A percentile compares a stretch with the other conserved stretches of the same genome.
Evolutionary conservation across 129 eudicot genomes (phyloP).

Genomic region (Arctium minus): DNA sequence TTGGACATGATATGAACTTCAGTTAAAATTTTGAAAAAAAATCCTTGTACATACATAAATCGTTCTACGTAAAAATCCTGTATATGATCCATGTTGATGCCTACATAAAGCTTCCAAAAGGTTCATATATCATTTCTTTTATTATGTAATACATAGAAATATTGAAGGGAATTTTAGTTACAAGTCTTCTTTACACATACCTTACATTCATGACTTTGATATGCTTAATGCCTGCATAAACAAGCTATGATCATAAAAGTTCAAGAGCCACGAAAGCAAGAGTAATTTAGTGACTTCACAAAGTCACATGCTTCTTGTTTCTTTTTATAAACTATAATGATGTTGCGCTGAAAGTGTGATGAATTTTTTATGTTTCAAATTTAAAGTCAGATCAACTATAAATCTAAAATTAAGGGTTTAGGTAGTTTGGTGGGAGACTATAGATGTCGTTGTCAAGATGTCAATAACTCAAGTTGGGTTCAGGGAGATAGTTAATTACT

Average conservation of each 20-base stretch:
- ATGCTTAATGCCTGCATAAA: neutral
- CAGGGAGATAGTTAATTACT: neutral
- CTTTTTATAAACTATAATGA: neutral
- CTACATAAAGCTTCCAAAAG: constrained; percentile 5
- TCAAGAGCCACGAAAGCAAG: neutral
- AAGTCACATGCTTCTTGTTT: neutral
- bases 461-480: neutral
- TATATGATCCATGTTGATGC: neutral
- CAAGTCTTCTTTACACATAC: neutral
- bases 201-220: neutral
- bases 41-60: neutral
- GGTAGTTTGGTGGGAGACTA: neutral
- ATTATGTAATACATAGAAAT: neutral
- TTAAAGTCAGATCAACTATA: neutral
- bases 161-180: neutral
- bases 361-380: neutral
- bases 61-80: neutral
- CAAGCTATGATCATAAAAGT: neutral
- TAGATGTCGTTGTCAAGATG: neutral
- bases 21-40: neutral
- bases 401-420: neutral
- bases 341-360: neutral
- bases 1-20: neutral
- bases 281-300: neutral
- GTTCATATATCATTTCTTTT: neutral